A percentile compares a stretch with the other conserved stretches of the same genome.
Evolutionary conservation across 495 filamentous ascomycete genomes (phyloP).

Genomic region (Penicillium paradoxum): DNA sequence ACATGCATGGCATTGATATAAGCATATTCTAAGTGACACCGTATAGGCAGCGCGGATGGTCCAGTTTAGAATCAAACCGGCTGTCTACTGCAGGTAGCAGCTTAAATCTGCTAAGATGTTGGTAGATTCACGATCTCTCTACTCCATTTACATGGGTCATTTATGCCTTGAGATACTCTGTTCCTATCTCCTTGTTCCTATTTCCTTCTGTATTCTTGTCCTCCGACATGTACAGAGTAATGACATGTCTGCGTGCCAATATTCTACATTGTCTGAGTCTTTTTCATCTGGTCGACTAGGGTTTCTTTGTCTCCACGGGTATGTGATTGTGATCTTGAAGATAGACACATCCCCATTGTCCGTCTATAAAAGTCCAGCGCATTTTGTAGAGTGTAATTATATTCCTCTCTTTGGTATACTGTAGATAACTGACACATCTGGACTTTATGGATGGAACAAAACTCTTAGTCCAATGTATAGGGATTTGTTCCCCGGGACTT

Average conservation of each 20-base stretch:
- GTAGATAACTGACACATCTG: neutral
- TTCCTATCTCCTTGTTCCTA: neutral
- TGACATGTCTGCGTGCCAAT: neutral
- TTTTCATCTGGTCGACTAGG: neutral
- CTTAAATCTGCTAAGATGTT: neutral
- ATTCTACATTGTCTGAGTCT: neutral
- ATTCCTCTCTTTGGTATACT: neutral
- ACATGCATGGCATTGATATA: neutral
- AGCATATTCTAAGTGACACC: neutral
- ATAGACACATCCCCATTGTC: neutral
- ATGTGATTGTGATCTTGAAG: neutral
- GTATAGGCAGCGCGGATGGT: neutral
- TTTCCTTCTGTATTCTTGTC: no score
- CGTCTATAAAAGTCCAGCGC: neutral
- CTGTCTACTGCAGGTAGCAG: neutral
- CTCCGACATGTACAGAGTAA: neutral
- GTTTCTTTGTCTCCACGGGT: neutral
- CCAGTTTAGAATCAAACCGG: neutral
- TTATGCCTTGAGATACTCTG: neutral
- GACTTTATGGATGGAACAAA: neutral
- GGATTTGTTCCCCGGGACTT: neutral
- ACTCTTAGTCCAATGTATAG: neutral
- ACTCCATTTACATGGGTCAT: neutral
- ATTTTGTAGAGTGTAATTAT: neutral
- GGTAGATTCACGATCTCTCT: neutral